Percentiles rank a stretch among this genome's conserved stretches.
These are phyloP conservation scores for Solanum ossicruentum DNA, from an alignment of 257 asterid species.

Conservation along the genomic window DNA sequence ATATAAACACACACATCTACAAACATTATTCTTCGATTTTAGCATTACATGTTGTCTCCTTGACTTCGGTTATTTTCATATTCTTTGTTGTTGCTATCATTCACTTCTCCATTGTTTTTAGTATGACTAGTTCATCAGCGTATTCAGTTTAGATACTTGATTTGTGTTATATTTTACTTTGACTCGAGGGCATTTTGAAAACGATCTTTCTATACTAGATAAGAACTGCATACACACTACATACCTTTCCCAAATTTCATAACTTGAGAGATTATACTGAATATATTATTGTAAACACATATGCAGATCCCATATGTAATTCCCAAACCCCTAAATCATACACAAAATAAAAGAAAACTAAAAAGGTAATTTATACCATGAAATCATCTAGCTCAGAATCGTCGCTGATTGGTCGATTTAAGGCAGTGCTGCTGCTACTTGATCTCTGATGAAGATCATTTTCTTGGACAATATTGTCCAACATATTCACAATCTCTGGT, in stretches of 20 bases:
- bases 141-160: neutral
- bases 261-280: neutral
- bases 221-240: neutral
- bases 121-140: no score
- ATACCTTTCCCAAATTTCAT: no score
- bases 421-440: neutral
- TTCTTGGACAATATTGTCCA: slow-evolving; percentile 40
- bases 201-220: neutral
- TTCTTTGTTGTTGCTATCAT: neutral
- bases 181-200: neutral
- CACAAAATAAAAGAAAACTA: neutral
- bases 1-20: neutral
- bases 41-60: neutral
- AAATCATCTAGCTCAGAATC: slow-evolving; percentile 67
- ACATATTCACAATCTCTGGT: slow-evolving; percentile 28
- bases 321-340: neutral
- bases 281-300: neutral
- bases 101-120: neutral
- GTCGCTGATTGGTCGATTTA: slow-evolving; percentile 9
- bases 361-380: slow-evolving; percentile 26
- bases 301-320: neutral
- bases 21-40: neutral
- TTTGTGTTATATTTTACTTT: neutral
- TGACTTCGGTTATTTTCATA: no score
- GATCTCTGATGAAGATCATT: slow-evolving; percentile 9